Base-by-base conservation (phyloP, 306 rosid genomes). In the Begonia loranthoides region DNA sequence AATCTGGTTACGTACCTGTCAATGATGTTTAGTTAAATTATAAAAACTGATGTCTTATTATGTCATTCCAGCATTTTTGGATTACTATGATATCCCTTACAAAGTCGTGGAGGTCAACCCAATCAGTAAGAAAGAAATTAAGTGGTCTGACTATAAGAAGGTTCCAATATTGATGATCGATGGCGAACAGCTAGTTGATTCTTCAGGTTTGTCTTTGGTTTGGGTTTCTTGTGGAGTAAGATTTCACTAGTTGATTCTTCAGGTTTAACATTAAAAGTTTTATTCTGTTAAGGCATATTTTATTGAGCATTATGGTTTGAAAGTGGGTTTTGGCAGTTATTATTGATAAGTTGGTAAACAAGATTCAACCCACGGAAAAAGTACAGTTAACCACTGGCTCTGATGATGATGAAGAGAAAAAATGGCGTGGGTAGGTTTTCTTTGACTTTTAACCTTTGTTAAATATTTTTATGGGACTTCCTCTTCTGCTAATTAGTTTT, bases 51-150 rank as follows among this genome's bases (percentile, higher is more conserved):
- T 28, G 36, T 28, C 8, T 44, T 15, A 57, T 64, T 15, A 59
- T 69, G 45, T 51, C 50, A 60, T 77, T 55, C 66, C 82, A 92
- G 99, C 96, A 3, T 86, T 76, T 71, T 62, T 92, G 75, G 99
- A 92, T 78, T 92, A 92, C 74, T 64, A 80, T 40, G 87, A 83
- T 62, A 66, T 92, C 70, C 95, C 92, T 1, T 92, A 92, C 80
- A 76, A 78, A 60, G 75, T 92, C 54, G 94, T 92, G 57, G 99
- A 92, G 76, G 96, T 92, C 55, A 92, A 92, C 60, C 99, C 99
- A 2, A 60, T 92, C 39, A 92, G 94, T 56, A 92, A 92, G 77
- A 92, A 92, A 57, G 99, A 92, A 76, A 92, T 92, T 59, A 83
- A 92, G 61, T 92, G 90, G 85, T 86, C 94, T 12, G 96, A 86